Base-by-base conservation (phyloP, 169 alveolate genomes). In the Cryptosporidium parvum region DNA sequence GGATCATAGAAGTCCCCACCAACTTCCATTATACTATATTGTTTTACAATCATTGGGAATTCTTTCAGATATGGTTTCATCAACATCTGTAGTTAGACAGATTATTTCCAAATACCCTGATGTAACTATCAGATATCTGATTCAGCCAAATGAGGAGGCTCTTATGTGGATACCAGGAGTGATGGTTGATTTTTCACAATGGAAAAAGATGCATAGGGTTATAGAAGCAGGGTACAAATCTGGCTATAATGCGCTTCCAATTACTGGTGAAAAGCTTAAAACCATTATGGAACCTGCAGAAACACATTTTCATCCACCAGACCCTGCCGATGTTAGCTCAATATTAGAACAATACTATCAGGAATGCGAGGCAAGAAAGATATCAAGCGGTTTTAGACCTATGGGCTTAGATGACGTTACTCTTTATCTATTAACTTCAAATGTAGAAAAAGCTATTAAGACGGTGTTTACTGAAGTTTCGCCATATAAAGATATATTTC, bases 91-190 rank as follows among this genome's bases (percentile, higher is more conserved):
- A 18, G 75, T 80, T 16, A 59, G 89, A 42, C 89, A 80, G 44
- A 80, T 80, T 9, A 80, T 80, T 29, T 59, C 89, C 26, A 80
- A 80, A 26, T 80, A 80, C 45, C 89, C 89, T 5, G 89, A 80
- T 80, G 89, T 80, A 9, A 80, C 89, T 2, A 80, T 80, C 29
- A 80, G 89, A 65, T 80, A 80, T 45, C 39, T 80, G 21, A 80
- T 80, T 59, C 89, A 80, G 65, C 89, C 89, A 7, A 62, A 80
- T 42, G 89, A 80, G 51, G 75, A 80, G 51, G 89, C 89, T 31
- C 52, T 80, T 23, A 80, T 80, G 89, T 80, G 89, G 89, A 80
- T 80, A 42, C 89, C 89, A 42, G 68, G 89, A 45, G 75, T 62
- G 37, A 80, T 29, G 58, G 75, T 80, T 1, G 89, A 80, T 48